A percentile compares a stretch with the other conserved stretches of the same genome.
Evolutionary conservation across 176 grass and related monocot species (phyloP).

Genomic region (Carex littledalei): DNA sequence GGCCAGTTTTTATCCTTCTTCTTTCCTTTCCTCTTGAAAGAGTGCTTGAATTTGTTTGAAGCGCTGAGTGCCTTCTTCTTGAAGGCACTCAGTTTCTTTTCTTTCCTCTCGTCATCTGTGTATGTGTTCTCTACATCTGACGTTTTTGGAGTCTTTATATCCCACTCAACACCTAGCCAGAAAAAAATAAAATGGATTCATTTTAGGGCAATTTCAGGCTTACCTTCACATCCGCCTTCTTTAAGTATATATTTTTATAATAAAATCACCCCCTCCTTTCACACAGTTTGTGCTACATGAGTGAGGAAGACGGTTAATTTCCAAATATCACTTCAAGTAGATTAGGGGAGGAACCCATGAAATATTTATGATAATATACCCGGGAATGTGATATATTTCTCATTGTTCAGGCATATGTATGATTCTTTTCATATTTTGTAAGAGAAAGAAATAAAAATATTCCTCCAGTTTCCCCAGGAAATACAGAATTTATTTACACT

Average conservation of each 20-base stretch:
- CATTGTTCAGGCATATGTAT: not conserved
- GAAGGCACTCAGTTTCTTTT: conserved; percentile 48
- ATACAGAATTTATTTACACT: not conserved
- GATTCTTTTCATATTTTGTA: not conserved
- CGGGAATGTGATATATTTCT: not conserved
- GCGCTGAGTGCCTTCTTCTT: conserved; percentile 78
- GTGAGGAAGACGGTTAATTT: not conserved
- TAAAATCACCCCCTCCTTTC: not conserved
- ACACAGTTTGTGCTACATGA: not conserved
- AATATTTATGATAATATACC: not conserved
- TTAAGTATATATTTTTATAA: not conserved
- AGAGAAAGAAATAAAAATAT: not conserved
- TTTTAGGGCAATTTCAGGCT: not conserved
- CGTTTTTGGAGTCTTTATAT: conserved; percentile 17
- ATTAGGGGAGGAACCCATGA: not conserved
- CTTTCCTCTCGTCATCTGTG: conserved; percentile 62
- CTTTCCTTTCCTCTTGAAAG: conserved; percentile 56
- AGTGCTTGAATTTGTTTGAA: conserved; percentile 67
- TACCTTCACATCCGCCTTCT: not conserved
- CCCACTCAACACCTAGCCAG: not conserved
- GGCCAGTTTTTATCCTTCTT: conserved; percentile 34
- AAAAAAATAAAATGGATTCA: not conserved
- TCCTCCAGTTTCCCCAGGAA: not conserved
- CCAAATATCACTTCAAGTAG: not conserved
- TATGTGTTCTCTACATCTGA: conserved; percentile 67